Evolutionary conservation across 208 protist species (phyloP), one percentile per base, ranked within the genome.

Genomic region (Trypanosoma cruzi): DNA sequence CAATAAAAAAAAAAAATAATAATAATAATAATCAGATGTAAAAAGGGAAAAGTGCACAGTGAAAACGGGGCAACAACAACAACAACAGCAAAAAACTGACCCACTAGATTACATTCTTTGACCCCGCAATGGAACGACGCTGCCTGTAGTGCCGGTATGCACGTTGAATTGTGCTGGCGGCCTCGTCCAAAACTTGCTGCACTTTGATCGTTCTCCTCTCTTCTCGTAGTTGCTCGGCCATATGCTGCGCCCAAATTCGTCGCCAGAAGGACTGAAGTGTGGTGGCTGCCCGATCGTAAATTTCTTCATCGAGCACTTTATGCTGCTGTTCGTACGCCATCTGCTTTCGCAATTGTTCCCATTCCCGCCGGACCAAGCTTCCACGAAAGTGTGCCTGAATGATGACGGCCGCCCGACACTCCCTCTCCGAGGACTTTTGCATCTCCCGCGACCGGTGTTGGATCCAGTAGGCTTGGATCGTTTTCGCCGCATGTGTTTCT

Each of bases 201-300:
- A 60, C 54, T 48, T 89, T 76, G 20, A 55, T 31, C 55, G 26
- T 49, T 11, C 74, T 32, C 8, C 71, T 64, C 60, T 71, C 36
- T 57, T 70, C 50, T 8, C 70, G 72, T 24, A 71, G 53, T 32
- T 24, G 55, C 34, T 28, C 18, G 6, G 75, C 70, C 26, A 52
- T 22, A 7, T 59, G 71, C 32, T 67, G 26, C 1, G 85, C 81
- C 11, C 32, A 24, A 14, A 75, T 56, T 16, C 80, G 79, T 20
- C 91, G 82, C 91, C 91, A 96, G 58, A 79, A 76, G n/a, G 81
- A 84, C 80, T 96, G 91, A 26, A 94, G 56, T 24, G 77, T 56
- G 8, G 88, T 90, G 28, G 87, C 85, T 6, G 86, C 86, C 34
- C 55, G 55, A 69, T 94, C 86, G 55, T 85, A 65, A 26, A 82